Evolutionary conservation across 2,329 filamentous ascomycete species (phyloP), one percentile per base, ranked within the genome.

Genomic region (Aspergillus sergii): DNA sequence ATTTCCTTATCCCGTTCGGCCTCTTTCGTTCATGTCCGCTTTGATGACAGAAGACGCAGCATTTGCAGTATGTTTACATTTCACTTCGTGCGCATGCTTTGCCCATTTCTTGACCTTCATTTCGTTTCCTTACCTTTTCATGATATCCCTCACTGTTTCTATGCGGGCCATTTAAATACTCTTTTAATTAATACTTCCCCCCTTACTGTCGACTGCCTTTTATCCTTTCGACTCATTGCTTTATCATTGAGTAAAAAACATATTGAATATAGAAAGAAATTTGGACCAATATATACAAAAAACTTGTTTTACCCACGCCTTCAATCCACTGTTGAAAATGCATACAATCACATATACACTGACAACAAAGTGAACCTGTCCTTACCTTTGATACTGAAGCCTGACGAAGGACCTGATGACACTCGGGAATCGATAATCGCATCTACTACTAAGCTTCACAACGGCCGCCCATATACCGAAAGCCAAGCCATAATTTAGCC

Each of bases 71-170:
- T 63, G 39, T 67, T 62, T 67, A 28, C 50, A 60, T 59, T 72
- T 65, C 57, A 57, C 66, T 60, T 63, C 57, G 59, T 58, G 65
- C 60, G 63, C 65, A 64, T 70, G 61, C 65, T 62, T 68, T 66
- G 64, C 64, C 60, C 64, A 63, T 69, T 63, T 70, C 71, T 60
- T 65, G 66, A 59, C 61, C 60, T 63, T 72, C 61, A 63, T 65
- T 68, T 68, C 67, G 72, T 70, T 69, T 62, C 68, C 51, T 55
- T 39, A 55, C n/a, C 11, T 36, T 75, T 74, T 72, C 71, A 76
- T 80, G 78, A 80, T 80, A 80, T 80, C 78, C 77, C 77, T 57
- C 73, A 78, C 69, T 74, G 76, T 78, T 78, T 69, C 70, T 71
- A 70, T 69, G 68, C 68, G 71, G 73, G 72, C 71, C 71, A 66